phyloP scores from a whole-genome alignment of 768 basidiomycete genomes.

The Termitomyces sp. region DNA sequence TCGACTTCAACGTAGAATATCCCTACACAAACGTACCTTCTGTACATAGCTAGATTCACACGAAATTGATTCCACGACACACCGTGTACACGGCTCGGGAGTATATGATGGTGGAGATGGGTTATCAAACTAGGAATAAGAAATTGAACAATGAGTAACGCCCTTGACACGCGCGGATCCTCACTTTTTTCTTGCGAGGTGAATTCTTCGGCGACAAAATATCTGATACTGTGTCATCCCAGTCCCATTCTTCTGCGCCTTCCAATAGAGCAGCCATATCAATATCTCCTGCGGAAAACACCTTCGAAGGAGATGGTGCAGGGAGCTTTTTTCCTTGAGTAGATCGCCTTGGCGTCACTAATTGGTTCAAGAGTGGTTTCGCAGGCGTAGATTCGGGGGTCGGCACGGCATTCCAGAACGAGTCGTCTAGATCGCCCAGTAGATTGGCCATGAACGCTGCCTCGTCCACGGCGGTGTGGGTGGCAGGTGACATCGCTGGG shows the following conservation, averaged over 20 bases:
- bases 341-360: constrained; percentile 14
- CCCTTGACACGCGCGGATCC: not conserved
- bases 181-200: constrained; percentile 19
- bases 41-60: constrained; percentile 23
- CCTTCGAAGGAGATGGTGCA: constrained; percentile 16
- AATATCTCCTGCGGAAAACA: constrained; percentile 25
- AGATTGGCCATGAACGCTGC: constrained; percentile 46
- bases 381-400: constrained; percentile 29
- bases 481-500: constrained; percentile 27
- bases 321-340: constrained; percentile 1
- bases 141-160: not conserved
- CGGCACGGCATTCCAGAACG: constrained; percentile 38
- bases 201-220: constrained; percentile 47
- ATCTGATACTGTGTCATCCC: constrained; percentile 51
- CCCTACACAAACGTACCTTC: constrained; percentile 31
- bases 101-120: constrained; percentile 18
- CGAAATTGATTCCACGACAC: constrained; percentile 43
- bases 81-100: constrained; percentile 45
- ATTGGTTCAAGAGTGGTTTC: constrained; percentile 4
- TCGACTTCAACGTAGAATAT: not conserved
- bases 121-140: not conserved
- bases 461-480: constrained; percentile 40
- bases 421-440: constrained; percentile 38
- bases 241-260: constrained; percentile 68
- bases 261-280: constrained; percentile 50